Conservation (phyloP, 2,329 filamentous ascomycete species). For the Alternaria postmessia region DNA sequence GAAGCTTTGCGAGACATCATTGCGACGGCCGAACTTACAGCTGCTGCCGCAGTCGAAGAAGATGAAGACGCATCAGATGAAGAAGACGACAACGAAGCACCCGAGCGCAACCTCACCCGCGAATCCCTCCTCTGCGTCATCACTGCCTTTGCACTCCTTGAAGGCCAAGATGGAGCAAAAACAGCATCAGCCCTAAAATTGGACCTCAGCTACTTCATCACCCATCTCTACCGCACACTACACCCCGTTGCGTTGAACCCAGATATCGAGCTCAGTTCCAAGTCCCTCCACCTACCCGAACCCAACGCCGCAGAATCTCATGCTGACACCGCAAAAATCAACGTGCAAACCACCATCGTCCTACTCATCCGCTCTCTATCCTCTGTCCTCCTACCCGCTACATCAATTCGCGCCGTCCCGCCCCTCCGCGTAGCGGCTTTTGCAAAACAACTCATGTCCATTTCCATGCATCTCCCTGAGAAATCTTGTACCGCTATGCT, state of each 20-base stretch:
- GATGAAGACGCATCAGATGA: constrained; percentile 61
- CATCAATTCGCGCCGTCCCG: constrained; percentile 77
- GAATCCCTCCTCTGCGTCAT: constrained; percentile 93
- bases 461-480: constrained; percentile 85
- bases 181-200: constrained; percentile 82
- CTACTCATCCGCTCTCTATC: constrained; percentile 88
- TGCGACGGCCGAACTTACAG: constrained; percentile 67
- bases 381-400: constrained; percentile 78
- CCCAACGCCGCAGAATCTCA: constrained; percentile 60
- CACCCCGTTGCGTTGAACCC: constrained; percentile 80
- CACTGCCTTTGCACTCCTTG: constrained; percentile 94
- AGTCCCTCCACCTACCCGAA: constrained; percentile 75
- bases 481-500: constrained; percentile 85
- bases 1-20: constrained; percentile 95
- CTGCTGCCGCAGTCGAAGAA: constrained; percentile 56
- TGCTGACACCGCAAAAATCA: constrained; percentile 74
- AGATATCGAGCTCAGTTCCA: constrained; percentile 83
- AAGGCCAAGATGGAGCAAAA: constrained; percentile 90
- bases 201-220: constrained; percentile 94
- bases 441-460: constrained; percentile 85
- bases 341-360: constrained; percentile 93
- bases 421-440: constrained; percentile 90
- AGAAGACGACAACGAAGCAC: constrained; percentile 55
- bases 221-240: constrained; percentile 88
- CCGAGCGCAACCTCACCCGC: constrained; percentile 74